These are phyloP conservation scores for Zymoseptoria crescenta DNA, from an alignment of 2,329 filamentous ascomycete genomes.

Conservation along the genomic window DNA sequence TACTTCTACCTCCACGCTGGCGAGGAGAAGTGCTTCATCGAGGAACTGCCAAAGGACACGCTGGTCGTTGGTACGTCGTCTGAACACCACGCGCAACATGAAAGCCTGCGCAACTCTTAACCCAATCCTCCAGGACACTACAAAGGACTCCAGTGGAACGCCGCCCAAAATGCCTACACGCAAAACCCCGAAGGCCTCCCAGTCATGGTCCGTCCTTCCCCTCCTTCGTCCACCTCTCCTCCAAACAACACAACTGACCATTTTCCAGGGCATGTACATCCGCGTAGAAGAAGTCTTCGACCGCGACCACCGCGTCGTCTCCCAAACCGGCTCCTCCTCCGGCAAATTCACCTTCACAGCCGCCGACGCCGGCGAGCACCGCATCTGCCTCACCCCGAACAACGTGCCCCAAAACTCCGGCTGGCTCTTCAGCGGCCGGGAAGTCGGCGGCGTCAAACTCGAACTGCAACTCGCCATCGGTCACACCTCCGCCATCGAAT, in stretches of 20 bases:
- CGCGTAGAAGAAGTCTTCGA: conserved; percentile 96
- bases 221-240: background rate
- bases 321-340: conserved; percentile 64
- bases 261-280: conserved; percentile 62
- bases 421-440: conserved; percentile 60
- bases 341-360: conserved; percentile 95
- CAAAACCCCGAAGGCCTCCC: conserved; percentile 53
- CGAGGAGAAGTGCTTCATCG: conserved; percentile 90
- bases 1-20: conserved; percentile 93
- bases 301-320: conserved; percentile 93
- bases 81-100: background rate
- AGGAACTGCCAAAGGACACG: conserved; percentile 95
- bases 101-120: conserved; percentile 1
- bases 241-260: conserved; percentile 4
- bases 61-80: conserved; percentile 68
- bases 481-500: conserved; percentile 88
- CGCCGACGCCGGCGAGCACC: conserved; percentile 89
- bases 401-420: conserved; percentile 61
- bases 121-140: conserved; percentile 57
- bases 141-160: conserved; percentile 75
- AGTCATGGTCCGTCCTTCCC: conserved; percentile 22
- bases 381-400: conserved; percentile 84
- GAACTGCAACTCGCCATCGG: conserved; percentile 88
- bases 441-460: conserved; percentile 72
- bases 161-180: conserved; percentile 58